Percentiles rank a stretch among this genome's conserved stretches.
phyloP scores from a whole-genome alignment of 176 grass and related monocot species.

The Carex pumila region DNA sequence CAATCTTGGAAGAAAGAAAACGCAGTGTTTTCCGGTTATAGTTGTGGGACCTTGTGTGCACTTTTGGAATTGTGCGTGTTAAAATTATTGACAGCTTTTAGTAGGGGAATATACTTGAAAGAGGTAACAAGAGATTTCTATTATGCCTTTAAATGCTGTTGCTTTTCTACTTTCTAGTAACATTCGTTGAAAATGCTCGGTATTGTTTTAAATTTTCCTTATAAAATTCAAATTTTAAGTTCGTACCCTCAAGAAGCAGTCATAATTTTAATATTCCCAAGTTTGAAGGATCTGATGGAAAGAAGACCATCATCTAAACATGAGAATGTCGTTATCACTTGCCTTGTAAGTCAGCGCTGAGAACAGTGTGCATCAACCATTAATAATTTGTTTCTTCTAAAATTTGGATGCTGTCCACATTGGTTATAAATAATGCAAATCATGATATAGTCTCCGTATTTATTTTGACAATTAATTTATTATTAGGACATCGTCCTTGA shows the following conservation, averaged over 20 bases:
- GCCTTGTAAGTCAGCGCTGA: neutral
- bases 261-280: neutral
- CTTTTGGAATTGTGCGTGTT: neutral
- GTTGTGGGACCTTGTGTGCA: neutral
- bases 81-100: neutral
- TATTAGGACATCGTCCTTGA: neutral
- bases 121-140: neutral
- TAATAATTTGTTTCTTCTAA: neutral
- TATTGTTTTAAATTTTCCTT: neutral
- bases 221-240: neutral
- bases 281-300: neutral
- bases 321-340: slow-evolving; percentile 9
- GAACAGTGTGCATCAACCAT: neutral
- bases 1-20: neutral
- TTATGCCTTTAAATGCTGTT: neutral
- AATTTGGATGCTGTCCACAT: neutral
- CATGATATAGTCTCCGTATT: neutral
- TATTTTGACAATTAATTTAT: neutral
- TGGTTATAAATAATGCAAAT: neutral
- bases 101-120: neutral
- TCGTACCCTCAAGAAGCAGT: neutral
- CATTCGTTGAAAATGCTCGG: neutral
- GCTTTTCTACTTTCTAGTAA: neutral
- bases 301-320: neutral
- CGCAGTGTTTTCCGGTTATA: neutral